These are phyloP conservation scores for Pythium coloratum DNA, from an alignment of 352 stramenopile genomes.

Conservation along the genomic window DNA sequence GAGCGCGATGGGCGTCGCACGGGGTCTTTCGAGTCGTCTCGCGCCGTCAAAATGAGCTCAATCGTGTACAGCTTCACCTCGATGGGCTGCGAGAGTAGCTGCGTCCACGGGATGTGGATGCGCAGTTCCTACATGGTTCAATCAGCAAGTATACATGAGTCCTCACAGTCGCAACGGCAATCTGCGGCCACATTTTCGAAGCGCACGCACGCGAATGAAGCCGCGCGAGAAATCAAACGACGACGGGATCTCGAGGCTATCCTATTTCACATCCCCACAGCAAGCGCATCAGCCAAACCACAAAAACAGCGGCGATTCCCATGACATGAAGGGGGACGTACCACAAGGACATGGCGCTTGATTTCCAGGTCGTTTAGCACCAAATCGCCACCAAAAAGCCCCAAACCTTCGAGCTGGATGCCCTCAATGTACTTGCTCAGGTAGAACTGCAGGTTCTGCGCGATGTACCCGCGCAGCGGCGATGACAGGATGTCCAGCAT, in stretches of 20 bases:
- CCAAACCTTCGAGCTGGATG: conserved; percentile 84
- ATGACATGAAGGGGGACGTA: conserved; percentile 9
- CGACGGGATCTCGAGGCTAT: conserved; percentile 85
- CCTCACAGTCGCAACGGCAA: not conserved
- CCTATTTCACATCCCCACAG: conserved; percentile 26
- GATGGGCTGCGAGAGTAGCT: conserved; percentile 83
- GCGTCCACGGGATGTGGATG: conserved; percentile 90
- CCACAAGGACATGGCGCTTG: conserved; percentile 80
- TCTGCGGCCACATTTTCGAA: not conserved
- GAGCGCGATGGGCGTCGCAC: conserved; percentile 19
- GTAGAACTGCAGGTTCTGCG: conserved; percentile 88
- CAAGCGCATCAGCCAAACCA: not conserved
- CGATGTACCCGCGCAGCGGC: conserved; percentile 82
- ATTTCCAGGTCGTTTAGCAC: conserved; percentile 89
- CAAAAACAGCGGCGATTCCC: conserved; percentile 4
- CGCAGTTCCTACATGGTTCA: conserved; percentile 57
- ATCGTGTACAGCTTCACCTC: conserved; percentile 89
- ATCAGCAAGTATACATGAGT: not conserved
- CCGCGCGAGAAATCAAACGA: conserved; percentile 85
- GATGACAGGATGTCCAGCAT: conserved; percentile 89
- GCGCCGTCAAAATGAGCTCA: conserved; percentile 82
- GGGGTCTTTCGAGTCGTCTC: conserved; percentile 21
- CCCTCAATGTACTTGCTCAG: conserved; percentile 90
- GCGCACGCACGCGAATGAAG: conserved; percentile 66
- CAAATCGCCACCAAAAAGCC: conserved; percentile 82